phyloP scores from a whole-genome alignment of 31 red algal species.

The Asparagopsis taxiformis region DNA sequence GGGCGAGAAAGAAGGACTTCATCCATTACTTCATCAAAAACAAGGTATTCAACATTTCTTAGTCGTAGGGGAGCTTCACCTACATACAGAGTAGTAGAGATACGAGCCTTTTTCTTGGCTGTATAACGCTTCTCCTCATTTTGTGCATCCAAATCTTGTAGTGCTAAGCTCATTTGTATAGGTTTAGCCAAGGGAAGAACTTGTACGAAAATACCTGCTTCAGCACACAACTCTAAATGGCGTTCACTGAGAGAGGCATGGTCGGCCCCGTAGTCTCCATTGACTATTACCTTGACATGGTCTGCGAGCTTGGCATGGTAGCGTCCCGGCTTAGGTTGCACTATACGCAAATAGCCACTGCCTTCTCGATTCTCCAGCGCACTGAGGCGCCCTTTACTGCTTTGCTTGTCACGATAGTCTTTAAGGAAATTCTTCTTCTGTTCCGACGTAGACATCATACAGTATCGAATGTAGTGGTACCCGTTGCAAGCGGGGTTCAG shows the following conservation, averaged over 20 bases:
- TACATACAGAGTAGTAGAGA: slow-evolving; percentile 1
- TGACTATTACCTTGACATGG: background rate
- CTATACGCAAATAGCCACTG: background rate
- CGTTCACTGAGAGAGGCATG: no score
- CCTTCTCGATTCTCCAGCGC: no score
- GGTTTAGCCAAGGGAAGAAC: background rate
- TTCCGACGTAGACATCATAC: no score
- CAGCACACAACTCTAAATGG: background rate
- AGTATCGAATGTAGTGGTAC: no score
- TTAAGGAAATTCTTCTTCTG: no score
- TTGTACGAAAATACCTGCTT: background rate
- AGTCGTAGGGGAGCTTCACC: background rate
- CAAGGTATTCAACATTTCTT: no score
- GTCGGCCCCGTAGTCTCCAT: slow-evolving; percentile 3
- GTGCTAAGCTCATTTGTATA: background rate
- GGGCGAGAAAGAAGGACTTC: slow-evolving; percentile 17
- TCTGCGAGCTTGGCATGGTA: background rate
- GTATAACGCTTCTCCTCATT: background rate
- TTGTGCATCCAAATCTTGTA: background rate
- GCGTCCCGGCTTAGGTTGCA: background rate
- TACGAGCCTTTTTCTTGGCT: background rate
- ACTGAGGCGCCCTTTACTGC: no score
- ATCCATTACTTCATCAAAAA: slow-evolving; percentile 14
- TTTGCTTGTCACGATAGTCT: no score
- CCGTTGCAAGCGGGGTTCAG: no score